Conservation (phyloP, 495 filamentous ascomycete species). For the Chaetomium cochliodes region DNA sequence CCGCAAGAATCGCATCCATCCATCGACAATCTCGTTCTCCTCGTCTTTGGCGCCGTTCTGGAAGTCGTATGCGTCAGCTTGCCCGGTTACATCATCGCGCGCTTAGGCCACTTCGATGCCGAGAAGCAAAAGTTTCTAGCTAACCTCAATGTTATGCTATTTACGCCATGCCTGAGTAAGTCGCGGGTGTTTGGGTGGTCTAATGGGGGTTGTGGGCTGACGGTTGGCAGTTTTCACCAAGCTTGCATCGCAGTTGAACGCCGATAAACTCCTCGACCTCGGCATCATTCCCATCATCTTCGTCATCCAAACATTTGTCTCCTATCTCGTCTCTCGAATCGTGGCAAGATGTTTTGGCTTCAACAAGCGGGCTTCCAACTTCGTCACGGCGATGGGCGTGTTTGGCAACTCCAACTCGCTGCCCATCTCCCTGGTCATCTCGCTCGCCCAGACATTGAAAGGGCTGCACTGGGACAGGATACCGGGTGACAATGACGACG, state of each 20-base stretch:
- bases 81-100: slow-evolving; percentile 91
- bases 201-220: not conserved
- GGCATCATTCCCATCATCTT: slow-evolving; percentile 95
- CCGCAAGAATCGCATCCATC: slow-evolving; percentile 55
- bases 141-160: slow-evolving; percentile 89
- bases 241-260: slow-evolving; percentile 89
- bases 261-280: slow-evolving; percentile 83
- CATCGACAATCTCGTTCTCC: slow-evolving; percentile 71
- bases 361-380: slow-evolving; percentile 80
- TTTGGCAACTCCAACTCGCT: slow-evolving; percentile 99
- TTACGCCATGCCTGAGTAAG: slow-evolving; percentile 93
- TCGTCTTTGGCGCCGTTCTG: slow-evolving; percentile 94
- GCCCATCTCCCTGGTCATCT: slow-evolving; percentile 92
- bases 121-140: slow-evolving; percentile 94
- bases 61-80: slow-evolving; percentile 94
- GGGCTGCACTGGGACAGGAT: slow-evolving; percentile 93
- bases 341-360: slow-evolving; percentile 76
- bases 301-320: slow-evolving; percentile 77
- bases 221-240: slow-evolving; percentile 81
- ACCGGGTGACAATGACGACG: slow-evolving; percentile 87
- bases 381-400: slow-evolving; percentile 94
- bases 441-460: slow-evolving; percentile 83
- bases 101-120: slow-evolving; percentile 86
- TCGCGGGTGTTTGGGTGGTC: not conserved
- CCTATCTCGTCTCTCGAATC: slow-evolving; percentile 67